Base-by-base conservation (phyloP, 129 eudicot species). In the Arctium lappa region DNA sequence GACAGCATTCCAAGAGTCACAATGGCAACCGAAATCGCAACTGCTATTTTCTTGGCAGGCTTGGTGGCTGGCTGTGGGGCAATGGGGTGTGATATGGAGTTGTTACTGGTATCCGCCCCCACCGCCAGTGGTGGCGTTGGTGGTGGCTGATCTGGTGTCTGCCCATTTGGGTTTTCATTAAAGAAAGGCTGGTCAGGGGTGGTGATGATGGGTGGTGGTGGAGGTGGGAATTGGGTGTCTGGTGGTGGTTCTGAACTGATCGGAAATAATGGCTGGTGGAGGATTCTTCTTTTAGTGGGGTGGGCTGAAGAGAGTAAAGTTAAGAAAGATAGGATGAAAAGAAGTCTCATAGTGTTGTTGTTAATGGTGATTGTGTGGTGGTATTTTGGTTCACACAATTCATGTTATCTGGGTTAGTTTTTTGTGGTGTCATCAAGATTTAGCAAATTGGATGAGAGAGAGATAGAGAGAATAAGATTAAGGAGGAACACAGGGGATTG, bases 261-360 rank as follows among this genome's bases (percentile, higher is more conserved):
- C 13, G 99, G 97, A 84, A 91, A 91, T 32, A 93, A 84, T 22
- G 99, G 99, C 77, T 95, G 95, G 80, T 95, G 99, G 76, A 95
- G 88, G 88, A 91, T 93, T 90, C 99, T 92, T 65, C 98, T 40
- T 40, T 6, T 89, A 69, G 88, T 83, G 83, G 87, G 86, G 76
- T 80, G 85, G n/a, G 84, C 5, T 65, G 70, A 78, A 15, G 73
- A 72, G 78, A 80, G 82, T 71, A 85, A 83, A 48, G 89, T 56
- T 27, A 81, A 2, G 32, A 88, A 85, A 50, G 86, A 82, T 11
- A 84, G 33, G 70, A 87, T 84, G 63, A 88, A 85, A 72, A 89
- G 76, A 76, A 89, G 84, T 85, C 32, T 81, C 79, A 82, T 74
- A 36, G 88, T 60, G 68, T 16, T 85, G 86, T 48, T 86, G 75